Base-by-base conservation (phyloP, 2,329 filamentous ascomycete species). In the Talaromyces sp. region DNA sequence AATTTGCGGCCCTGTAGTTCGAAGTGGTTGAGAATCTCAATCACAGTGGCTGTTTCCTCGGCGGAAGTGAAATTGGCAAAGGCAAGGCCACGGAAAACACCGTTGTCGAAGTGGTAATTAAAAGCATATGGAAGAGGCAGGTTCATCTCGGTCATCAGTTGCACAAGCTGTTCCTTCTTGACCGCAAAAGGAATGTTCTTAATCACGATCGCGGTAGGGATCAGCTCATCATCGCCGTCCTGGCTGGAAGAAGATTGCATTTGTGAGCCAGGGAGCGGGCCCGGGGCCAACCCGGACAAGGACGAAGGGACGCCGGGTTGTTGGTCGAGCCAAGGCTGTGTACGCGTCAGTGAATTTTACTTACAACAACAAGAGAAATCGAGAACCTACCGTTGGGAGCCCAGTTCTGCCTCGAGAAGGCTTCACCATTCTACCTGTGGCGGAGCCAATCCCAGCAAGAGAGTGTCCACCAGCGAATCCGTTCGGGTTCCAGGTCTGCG, bases 101-200 rank as follows among this genome's bases (percentile, higher is more conserved):
- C 94, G 67, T 96, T 95, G 72, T 99, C 94, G 70, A 99, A 99
- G 75, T 99, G 94, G 70, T 99, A 97, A 80, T 99, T 99, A 81
- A 99, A 99, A 11, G 94, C 94, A 70, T 99, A 99, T 0, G 94
- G 94, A 65, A 97, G 84, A 1, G 94, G 94, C 39, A 99, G 83
- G 64, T 91, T 89, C 82, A 97, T 84, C 19, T 96, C 90, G 8
- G 92, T 89, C 94, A 99, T 99, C 65, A 97, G 82, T 62, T 87
- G 85, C 35, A 96, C 90, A 39, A 99, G 81, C 67, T 93, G 91
- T 75, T 99, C 94, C 77, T 97, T 97, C 74, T 96, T 92, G 58
- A 97, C 91, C 28, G 95, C 94, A 73, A 99, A 99, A 0, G 95
- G 94, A 37, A 99, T 99, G 72, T 99, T 99, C 79, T 99, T 99